Base-by-base conservation (phyloP, 768 basidiomycete species). In the Russula dissimulans region DNA sequence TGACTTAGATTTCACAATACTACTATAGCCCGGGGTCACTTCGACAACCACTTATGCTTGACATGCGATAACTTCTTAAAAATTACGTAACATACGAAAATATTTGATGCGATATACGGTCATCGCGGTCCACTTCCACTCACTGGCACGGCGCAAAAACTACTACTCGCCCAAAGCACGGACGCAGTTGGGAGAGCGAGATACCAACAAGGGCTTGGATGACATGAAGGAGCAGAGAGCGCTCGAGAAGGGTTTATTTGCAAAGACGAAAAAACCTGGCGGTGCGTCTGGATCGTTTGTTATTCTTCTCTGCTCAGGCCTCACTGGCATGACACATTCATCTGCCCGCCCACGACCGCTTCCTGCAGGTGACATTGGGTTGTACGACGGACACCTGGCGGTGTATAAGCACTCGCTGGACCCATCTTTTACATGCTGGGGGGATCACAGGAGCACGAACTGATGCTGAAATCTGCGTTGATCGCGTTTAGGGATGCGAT, bases 381-480 rank as follows among this genome's bases (percentile, higher is more conserved):
- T 91, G 42, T 97, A 85, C 77, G 93, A 87, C 73, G 85, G 81
- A 17, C 90, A 91, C 69, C 81, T 97, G n/a, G 88, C 89, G 45
- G 83, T 98, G 31, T 95, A 95, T 78, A 89, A 89, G 65, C 89
- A 97, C 69, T 92, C 95, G 17, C 84, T 95, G 53, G 97, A 99
- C 78, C 84, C 68, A 88, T 94, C 56, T 84, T 97, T 72, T 97
- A 97, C 79, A 83, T 98, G 68, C 81, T 97, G 68, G 92, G 91
- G 14, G 85, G 87, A 5, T 80, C 91, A 8, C 76, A 78, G 2
- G 94, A 97, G 74, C 98, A 99, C 74, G 97, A 99, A 72, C 82
- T 98, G 56, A 97, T 97, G 91, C 83, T 98, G 39, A 82, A 89
- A 58, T 75, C 83, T 18, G 88, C 91, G 15, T 84, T 98, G 15